Conservation (phyloP, 805 yeast species). For the Wickerhamomyces tratensis region DNA sequence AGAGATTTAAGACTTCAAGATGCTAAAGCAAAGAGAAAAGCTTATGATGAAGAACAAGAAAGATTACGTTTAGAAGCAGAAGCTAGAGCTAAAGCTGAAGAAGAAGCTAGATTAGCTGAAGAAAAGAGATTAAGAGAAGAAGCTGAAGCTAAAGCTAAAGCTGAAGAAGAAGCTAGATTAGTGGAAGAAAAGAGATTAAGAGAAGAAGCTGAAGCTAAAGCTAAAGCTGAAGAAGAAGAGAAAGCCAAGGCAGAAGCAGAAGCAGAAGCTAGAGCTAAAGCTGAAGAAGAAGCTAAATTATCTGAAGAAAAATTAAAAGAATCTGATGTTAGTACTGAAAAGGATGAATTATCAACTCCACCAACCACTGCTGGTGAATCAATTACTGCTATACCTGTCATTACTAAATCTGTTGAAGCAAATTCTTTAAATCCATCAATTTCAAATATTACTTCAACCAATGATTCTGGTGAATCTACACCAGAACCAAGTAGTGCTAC, state of each 20-base stretch:
- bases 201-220: not conserved
- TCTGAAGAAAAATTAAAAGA: not conserved
- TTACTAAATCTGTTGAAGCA: not conserved
- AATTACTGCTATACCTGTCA: not conserved
- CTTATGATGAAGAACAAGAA: conserved; percentile 11
- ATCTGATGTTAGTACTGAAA: not conserved
- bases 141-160: conserved; percentile 1
- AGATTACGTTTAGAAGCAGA: conserved; percentile 7
- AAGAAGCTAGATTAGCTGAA: conserved; percentile 2
- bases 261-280: not conserved
- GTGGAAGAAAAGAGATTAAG: not conserved
- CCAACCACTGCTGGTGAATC: not conserved
- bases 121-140: conserved; percentile 3
- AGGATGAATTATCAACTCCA: not conserved
- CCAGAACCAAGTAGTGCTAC: conserved; percentile 5
- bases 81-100: conserved; percentile 5
- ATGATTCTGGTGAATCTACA: not conserved
- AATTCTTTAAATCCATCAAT: not conserved
- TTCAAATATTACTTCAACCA: not conserved
- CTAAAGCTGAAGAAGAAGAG: not conserved
- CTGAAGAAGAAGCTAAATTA: not conserved
- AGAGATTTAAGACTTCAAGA: conserved; percentile 15
- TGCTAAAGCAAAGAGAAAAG: conserved; percentile 15
- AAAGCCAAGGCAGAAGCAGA: conserved; percentile 4
- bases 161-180: no score